phyloP scores from a whole-genome alignment of 1,139 yeast genomes.

The Hanseniaspora uvarum region DNA sequence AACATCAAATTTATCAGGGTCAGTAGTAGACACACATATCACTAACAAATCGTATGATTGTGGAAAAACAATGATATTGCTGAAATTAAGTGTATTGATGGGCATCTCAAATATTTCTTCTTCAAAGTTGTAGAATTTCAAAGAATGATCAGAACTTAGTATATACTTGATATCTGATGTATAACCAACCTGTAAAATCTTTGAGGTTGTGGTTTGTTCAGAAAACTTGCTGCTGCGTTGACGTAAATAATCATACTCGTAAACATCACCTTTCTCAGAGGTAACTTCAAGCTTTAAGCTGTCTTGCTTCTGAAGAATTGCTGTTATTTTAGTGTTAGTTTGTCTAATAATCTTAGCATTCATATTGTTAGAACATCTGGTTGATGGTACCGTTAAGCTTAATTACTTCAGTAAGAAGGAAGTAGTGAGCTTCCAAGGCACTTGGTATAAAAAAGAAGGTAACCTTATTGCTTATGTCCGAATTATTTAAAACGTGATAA shows the following conservation, averaged over 20 bases:
- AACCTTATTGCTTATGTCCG: too few relatives aligned
- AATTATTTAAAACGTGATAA: too few relatives aligned
- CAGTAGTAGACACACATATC: conserved; percentile 9
- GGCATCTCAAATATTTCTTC: conserved; percentile 12
- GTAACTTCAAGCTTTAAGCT: neutral
- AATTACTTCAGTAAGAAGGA: too few relatives aligned
- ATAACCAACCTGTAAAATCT: neutral
- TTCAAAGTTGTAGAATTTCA: neutral
- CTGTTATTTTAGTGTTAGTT: neutral
- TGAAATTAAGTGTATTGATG: conserved; percentile 11
- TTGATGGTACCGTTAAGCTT: too few relatives aligned
- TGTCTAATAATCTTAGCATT: neutral
- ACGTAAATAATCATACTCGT: neutral
- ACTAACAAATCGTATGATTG: neutral
- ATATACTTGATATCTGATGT: neutral
- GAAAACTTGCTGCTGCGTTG: neutral
- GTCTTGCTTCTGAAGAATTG: neutral
- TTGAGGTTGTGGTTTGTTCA: neutral
- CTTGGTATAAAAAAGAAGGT: too few relatives aligned
- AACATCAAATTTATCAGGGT: conserved; percentile 11
- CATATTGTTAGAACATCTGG: neutral
- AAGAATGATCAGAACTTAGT: neutral
- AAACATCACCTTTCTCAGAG: neutral
- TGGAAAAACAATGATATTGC: conserved; percentile 1
- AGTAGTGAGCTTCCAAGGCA: too few relatives aligned